A percentile compares a stretch with the other conserved stretches of the same genome.
Evolutionary conservation across 768 basidiomycete species (phyloP).

Genomic region (Amanita thiersii): DNA sequence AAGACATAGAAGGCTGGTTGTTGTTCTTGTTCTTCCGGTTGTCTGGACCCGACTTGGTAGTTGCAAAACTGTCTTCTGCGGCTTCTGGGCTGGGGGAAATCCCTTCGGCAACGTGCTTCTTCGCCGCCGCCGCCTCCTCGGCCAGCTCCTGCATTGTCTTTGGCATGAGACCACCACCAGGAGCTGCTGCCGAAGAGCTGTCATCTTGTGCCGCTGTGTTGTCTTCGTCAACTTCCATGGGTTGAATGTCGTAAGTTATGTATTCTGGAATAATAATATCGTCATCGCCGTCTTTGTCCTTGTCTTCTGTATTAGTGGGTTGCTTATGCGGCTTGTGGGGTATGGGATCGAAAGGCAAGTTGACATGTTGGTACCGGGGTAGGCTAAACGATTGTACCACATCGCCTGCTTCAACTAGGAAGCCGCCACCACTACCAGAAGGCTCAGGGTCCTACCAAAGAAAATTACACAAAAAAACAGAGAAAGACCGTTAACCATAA

Average conservation of each 20-base stretch:
- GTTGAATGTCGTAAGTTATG: slow-evolving; percentile 27
- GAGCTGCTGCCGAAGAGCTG: background rate
- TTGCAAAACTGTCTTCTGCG: background rate
- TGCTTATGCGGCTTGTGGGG: slow-evolving; percentile 4
- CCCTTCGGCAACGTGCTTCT: slow-evolving; percentile 7
- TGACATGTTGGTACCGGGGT: slow-evolving; percentile 45
- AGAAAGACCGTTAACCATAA: background rate
- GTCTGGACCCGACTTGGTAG: background rate
- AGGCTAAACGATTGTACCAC: slow-evolving; percentile 69
- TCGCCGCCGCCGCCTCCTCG: slow-evolving; percentile 28
- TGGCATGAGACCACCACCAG: slow-evolving; percentile 17
- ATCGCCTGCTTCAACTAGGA: slow-evolving; percentile 60
- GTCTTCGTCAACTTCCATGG: slow-evolving; percentile 27
- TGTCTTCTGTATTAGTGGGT: background rate
- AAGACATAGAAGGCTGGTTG: slow-evolving; percentile 1
- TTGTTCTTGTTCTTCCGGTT: slow-evolving; percentile 4
- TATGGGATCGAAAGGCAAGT: slow-evolving; percentile 14
- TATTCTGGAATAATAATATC: slow-evolving; percentile 16
- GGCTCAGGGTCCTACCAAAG: slow-evolving; percentile 12
- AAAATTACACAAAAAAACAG: background rate
- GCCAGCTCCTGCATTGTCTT: slow-evolving; percentile 65
- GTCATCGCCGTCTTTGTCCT: slow-evolving; percentile 14
- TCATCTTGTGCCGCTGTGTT: slow-evolving; percentile 16
- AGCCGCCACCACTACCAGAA: slow-evolving; percentile 45
- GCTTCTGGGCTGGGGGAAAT: background rate